Evolutionary conservation across 2,329 filamentous ascomycete species (phyloP), one percentile per base, ranked within the genome.

Genomic region (Aspergillus arachidicola): DNA sequence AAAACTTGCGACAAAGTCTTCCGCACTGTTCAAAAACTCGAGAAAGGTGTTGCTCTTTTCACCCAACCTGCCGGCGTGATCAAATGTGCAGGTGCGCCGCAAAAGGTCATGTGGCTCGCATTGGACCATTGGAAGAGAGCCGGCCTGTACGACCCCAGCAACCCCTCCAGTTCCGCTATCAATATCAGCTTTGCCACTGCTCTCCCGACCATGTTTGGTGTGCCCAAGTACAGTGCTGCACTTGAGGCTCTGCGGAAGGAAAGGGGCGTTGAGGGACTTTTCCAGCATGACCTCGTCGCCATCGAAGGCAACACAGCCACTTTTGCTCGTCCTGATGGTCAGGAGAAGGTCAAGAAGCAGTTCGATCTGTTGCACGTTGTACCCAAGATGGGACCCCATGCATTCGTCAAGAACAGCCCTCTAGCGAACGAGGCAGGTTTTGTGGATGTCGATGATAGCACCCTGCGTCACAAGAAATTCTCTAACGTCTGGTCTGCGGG

Each of bases 21-120:
- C 69, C 69, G 71, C 34, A 82, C 76, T 1, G 79, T 88, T 19
- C 68, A 84, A 63, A 80, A 76, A 26, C 76, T 87, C 30, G 69
- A 78, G 9, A 79, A 80, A 62, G 86, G 86, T 3, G 76, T 71
- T 5, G 86, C 86, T 43, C 81, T 88, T 66, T 88, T 88, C 77
- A 87, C 85, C 1, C 86, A 87, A 65, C 86, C 86, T 2, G 79
- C 83, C 0, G 85, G 86, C 51, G 78, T 82, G 6, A 80, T 88
- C 75, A 88, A 88, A 75, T 88, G 86, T 65, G 86, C 86, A 2
- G 86, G 86, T 50, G 86, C 85, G 2, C 86, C 86, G 12, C 86
- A 88, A 66, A 88, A 88, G 76, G 78, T 83, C 69, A 84, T 88
- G 84, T 88, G 86, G 86, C 80, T 88, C 19, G 86, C 86, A 1